phyloP scores from a whole-genome alignment of 2,329 filamentous ascomycete genomes.

The Hypoxylon sp. region DNA sequence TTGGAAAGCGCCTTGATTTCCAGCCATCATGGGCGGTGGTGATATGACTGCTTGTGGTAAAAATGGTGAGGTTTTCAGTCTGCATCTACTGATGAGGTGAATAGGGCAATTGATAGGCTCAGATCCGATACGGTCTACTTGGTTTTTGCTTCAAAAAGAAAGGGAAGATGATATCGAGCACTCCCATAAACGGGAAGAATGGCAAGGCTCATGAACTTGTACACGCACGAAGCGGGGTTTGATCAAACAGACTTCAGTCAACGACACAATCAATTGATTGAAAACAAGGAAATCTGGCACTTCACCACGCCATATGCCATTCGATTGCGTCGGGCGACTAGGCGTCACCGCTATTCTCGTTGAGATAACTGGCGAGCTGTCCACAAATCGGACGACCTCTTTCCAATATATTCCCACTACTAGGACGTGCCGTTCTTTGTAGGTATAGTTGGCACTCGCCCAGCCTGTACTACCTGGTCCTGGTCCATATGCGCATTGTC shows the following conservation, averaged over 20 bases:
- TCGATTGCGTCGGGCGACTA: neutral
- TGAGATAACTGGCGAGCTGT: neutral
- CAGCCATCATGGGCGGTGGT: slow-evolving; percentile 13
- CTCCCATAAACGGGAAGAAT: neutral
- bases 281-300: slow-evolving; percentile 1
- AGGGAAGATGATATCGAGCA: neutral
- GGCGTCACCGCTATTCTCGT: slow-evolving; percentile 26
- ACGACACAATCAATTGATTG: neutral
- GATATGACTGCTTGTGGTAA: neutral
- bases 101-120: neutral
- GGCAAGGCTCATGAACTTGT: slow-evolving; percentile 14
- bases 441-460: slow-evolving; percentile 4
- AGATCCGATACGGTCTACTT: neutral
- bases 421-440: neutral
- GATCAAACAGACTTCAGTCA: neutral
- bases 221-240: slow-evolving; percentile 1
- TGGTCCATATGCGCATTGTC: slow-evolving; percentile 1
- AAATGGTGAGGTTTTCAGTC: neutral
- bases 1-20: slow-evolving; percentile 11
- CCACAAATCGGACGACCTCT: neutral
- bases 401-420: slow-evolving; percentile 8
- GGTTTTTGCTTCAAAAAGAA: neutral
- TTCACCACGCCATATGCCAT: neutral
- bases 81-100: neutral
- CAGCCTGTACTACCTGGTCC: neutral